A percentile compares a stretch with the other conserved stretches of the same genome.
phyloP scores from a whole-genome alignment of 129 eudicot species.

The Cynara cardunculus region DNA sequence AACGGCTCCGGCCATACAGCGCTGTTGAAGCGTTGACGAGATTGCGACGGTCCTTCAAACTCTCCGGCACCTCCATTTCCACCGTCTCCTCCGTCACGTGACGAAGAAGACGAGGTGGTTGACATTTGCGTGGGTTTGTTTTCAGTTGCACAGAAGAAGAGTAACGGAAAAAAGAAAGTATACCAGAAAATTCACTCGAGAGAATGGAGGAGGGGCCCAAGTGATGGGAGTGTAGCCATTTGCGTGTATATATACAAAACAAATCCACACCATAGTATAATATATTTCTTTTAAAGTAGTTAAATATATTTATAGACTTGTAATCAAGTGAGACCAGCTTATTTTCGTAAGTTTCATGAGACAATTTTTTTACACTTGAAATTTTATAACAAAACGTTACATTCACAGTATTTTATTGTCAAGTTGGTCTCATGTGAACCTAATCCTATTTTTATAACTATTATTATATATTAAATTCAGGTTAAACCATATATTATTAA shows the following conservation, averaged over 20 bases:
- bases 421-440: too few relatives aligned
- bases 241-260: background rate
- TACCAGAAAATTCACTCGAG: constrained; percentile 9
- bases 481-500: too few relatives aligned
- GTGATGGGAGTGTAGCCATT: background rate
- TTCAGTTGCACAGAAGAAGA: constrained; percentile 20
- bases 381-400: too few relatives aligned
- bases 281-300: too few relatives aligned
- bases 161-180: constrained; percentile 19
- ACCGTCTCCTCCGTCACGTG: constrained; percentile 28
- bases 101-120: constrained; percentile 49
- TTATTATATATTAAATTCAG: too few relatives aligned
- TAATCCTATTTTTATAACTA: too few relatives aligned
- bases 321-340: too few relatives aligned
- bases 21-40: constrained; percentile 45
- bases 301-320: too few relatives aligned
- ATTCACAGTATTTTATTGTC: too few relatives aligned
- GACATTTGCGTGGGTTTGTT: constrained; percentile 36
- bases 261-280: background rate
- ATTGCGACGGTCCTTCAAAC: constrained; percentile 40
- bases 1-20: constrained; percentile 92
- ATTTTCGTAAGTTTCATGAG: too few relatives aligned
- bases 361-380: too few relatives aligned
- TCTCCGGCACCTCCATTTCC: constrained; percentile 28
- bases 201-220: constrained; percentile 20